Evolutionary conservation across 257 asterid genomes (phyloP), one percentile per base, ranked within the genome.

Genomic region (Solanum microdontum): DNA sequence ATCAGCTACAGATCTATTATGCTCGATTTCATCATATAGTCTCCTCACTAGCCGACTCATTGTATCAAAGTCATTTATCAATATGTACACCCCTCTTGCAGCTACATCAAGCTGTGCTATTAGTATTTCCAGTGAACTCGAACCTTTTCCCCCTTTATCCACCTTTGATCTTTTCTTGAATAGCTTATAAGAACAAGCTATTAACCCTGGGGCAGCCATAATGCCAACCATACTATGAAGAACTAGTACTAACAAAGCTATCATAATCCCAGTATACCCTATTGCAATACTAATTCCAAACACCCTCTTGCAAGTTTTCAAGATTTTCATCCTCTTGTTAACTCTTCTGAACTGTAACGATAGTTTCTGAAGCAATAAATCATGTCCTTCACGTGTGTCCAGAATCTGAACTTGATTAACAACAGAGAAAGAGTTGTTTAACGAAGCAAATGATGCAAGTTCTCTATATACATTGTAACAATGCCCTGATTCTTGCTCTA

Each of bases 1-100:
- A n/a, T 84, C 92, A 4, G 93, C 96, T 72, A 90, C 88, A 23
- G 88, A 82, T 66, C 90, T 91, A 90, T 90, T 55, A 66, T 92
- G 98, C 72, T 96, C 98, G 60, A 92, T 85, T 90, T 94, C 98
- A 62, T 94, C 92, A 8, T 89, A 40, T 80, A 94, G 72, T 84
- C 91, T 76, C 89, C 90, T 84, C 88, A 93, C 95, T 24, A 93
- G 88, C 87, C 92, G 34, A 36, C 93, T 89, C 90, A 93, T 89
- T 15, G 94, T 93, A 82, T 92, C 97, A 17, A 96, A 93, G 87
- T 95, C 97, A 23, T 93, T 94, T 69, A 94, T 92, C 90, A 93
- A 39, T 28, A 92, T 90, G 66, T 91, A 95, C 19, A 92, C 90
- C 74, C 98, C 99, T 69, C 92, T 92, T 21, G 95, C 98, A 4